Percentiles rank a stretch among this genome's conserved stretches.
These are phyloP conservation scores for Taphrina pruni DNA, from an alignment of 1,139 yeast genomes.

Conservation along the genomic window DNA sequence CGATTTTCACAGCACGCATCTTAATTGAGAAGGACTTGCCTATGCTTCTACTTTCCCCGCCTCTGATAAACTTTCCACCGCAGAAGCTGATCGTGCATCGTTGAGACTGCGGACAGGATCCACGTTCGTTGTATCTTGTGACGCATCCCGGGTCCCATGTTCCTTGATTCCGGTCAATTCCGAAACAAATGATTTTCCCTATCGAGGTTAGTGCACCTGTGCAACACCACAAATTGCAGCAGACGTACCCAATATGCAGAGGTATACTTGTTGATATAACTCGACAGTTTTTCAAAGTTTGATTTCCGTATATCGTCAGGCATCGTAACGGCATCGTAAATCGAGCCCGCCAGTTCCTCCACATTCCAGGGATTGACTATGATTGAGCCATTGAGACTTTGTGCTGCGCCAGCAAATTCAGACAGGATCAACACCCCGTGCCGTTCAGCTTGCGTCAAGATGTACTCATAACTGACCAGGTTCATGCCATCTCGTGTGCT, in stretches of 20 bases:
- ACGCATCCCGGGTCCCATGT: neutral
- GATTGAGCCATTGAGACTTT: constrained; percentile 88
- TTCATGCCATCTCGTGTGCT: constrained; percentile 99
- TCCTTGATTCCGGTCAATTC: constrained; percentile 63
- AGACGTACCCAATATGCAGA: constrained; percentile 81
- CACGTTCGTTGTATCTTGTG: neutral
- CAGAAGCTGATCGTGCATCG: constrained; percentile 1
- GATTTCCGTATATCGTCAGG: constrained; percentile 77
- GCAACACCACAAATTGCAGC: neutral
- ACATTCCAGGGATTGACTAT: constrained; percentile 98
- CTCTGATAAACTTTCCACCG: neutral
- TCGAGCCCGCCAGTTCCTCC: constrained; percentile 86
- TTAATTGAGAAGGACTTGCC: neutral
- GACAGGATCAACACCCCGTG: constrained; percentile 86
- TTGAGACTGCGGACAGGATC: constrained; percentile 15
- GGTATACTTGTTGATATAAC: constrained; percentile 88
- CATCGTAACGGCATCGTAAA: constrained; percentile 83
- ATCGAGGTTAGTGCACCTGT: neutral
- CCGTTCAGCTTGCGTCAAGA: constrained; percentile 88
- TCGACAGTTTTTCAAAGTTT: constrained; percentile 81
- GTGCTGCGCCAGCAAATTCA: constrained; percentile 99
- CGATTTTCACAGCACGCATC: no score
- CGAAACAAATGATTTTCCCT: constrained; percentile 82
- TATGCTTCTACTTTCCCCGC: no score
- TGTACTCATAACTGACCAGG: constrained; percentile 91